Evolutionary conservation across 1,284 basidiomycete genomes (phyloP).

Genomic region (Clitocybe nebularis): DNA sequence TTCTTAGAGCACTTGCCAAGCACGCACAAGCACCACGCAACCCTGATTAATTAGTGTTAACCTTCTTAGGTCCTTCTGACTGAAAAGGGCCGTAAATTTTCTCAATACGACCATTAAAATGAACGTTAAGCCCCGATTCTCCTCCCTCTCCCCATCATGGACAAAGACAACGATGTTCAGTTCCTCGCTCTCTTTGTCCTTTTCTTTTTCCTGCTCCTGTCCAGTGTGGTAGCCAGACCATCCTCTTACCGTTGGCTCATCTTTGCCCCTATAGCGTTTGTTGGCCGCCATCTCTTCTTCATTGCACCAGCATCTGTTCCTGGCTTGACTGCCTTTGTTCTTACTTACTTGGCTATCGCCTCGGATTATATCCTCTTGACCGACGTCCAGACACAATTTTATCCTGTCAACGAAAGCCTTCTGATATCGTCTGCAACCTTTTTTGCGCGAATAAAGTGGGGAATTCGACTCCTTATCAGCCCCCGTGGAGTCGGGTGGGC

Average conservation of each 20-base stretch:
- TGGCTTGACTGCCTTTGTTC: background rate
- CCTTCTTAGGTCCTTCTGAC: too few relatives aligned
- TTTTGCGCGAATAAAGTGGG: constrained; percentile 16
- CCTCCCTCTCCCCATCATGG: too few relatives aligned
- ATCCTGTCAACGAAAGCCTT: background rate
- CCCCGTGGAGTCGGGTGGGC: constrained; percentile 25
- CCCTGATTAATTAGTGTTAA: too few relatives aligned
- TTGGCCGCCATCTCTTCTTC: background rate
- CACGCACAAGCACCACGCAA: too few relatives aligned
- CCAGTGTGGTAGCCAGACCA: background rate
- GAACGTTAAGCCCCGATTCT: too few relatives aligned
- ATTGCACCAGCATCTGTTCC: background rate
- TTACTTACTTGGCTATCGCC: constrained; percentile 15
- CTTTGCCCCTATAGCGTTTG: background rate
- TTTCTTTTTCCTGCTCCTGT: background rate
- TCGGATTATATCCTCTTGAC: constrained; percentile 17
- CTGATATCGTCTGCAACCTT: constrained; percentile 7
- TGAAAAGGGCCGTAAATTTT: too few relatives aligned
- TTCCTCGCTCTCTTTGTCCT: too few relatives aligned
- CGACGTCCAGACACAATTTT: constrained; percentile 7
- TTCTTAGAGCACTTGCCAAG: too few relatives aligned
- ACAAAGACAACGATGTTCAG: too few relatives aligned
- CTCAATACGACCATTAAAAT: too few relatives aligned
- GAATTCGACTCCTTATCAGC: constrained; percentile 16
- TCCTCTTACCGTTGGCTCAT: background rate